Base-by-base conservation (phyloP, 2,329 filamentous ascomycete species). In the Fusarium domesticum region DNA sequence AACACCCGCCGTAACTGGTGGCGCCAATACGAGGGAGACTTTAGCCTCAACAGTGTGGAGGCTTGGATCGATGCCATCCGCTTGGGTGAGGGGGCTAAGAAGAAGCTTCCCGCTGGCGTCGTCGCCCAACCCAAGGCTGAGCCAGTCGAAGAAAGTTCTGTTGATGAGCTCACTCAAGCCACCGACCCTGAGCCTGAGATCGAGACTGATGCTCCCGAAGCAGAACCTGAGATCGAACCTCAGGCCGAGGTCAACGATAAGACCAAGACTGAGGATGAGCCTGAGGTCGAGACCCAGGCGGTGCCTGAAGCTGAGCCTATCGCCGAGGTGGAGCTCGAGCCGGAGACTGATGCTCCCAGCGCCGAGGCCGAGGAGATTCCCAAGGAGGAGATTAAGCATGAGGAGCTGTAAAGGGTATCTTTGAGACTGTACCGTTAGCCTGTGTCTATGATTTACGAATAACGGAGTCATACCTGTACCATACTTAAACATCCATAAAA, bases 1-100 rank as follows among this genome's bases (percentile, higher is more conserved):
- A 96, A 96, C 66, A 86, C 81, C 23, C 89, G 91, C 60, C 83
- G 90, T 42, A 78, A 80, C 33, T 98, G 93, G 93, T 95, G 84
- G 80, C 85, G 86, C 59, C 80, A 78, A 45, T 93, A 88, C 64
- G 70, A 80, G 37, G 81, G 77, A 3, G 71, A 78, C 34, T 83
- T 82, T 35, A 80, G 78, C 42, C 62, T 75, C 18, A 73, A 78
- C 42, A 78, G 76, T 18, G 72, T 98, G 20, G 89, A 96, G 70
- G 72, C 73, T 50, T 98, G 92, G 89, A 81, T 98, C 47, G 93
- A 98, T 61, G 77, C 81, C n/a, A 89, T 97, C 50, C 84, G 89
- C 30, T 78, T 98, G 75, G 89, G 91, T 40, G 92, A 97, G 63
- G 87, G 89, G 3, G 71, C 78, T 47, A 96, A 92, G 75, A 77